phyloP scores from a whole-genome alignment of 768 basidiomycete genomes.

The Phylloporus arenicola region DNA sequence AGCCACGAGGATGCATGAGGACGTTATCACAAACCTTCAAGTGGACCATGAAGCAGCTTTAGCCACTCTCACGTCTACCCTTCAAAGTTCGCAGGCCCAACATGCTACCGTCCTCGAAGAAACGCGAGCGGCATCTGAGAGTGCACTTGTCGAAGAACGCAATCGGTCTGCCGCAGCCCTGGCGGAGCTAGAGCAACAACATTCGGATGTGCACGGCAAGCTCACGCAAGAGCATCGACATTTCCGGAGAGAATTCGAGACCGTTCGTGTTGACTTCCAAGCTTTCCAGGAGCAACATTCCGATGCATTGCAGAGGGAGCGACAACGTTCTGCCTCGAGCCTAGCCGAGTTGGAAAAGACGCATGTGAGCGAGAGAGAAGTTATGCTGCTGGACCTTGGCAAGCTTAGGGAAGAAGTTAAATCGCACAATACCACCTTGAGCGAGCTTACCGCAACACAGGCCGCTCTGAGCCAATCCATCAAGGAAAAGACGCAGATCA shows the following conservation, averaged over 20 bases:
- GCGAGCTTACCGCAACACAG: constrained; percentile 36
- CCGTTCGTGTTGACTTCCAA: constrained; percentile 42
- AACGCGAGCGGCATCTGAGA: constrained; percentile 29
- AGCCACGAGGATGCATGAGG: constrained; percentile 39
- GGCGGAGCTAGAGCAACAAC: constrained; percentile 46
- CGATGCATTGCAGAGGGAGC: constrained; percentile 24
- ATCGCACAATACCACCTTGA: constrained; percentile 41
- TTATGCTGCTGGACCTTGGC: constrained; percentile 44
- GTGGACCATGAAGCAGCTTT: constrained; percentile 47
- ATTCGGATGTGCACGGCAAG: constrained; percentile 44
- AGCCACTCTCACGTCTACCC: constrained; percentile 34
- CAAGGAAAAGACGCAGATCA: constrained; percentile 43
- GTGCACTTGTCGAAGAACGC: constrained; percentile 42
- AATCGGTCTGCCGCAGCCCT: constrained; percentile 40
- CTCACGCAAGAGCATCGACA: constrained; percentile 33
- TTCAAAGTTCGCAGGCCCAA: constrained; percentile 35
- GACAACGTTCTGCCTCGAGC: constrained; percentile 19
- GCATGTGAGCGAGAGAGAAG: constrained; percentile 19
- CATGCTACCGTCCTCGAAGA: constrained; percentile 36
- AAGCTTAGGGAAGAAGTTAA: constrained; percentile 48
- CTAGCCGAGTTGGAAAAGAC: constrained; percentile 15
- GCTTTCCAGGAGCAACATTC: constrained; percentile 19
- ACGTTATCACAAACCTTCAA: constrained; percentile 36
- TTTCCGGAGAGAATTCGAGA: constrained; percentile 51
- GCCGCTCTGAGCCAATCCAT: constrained; percentile 45